phyloP scores from a whole-genome alignment of 805 yeast genomes.

The Brettanomyces nanus region DNA sequence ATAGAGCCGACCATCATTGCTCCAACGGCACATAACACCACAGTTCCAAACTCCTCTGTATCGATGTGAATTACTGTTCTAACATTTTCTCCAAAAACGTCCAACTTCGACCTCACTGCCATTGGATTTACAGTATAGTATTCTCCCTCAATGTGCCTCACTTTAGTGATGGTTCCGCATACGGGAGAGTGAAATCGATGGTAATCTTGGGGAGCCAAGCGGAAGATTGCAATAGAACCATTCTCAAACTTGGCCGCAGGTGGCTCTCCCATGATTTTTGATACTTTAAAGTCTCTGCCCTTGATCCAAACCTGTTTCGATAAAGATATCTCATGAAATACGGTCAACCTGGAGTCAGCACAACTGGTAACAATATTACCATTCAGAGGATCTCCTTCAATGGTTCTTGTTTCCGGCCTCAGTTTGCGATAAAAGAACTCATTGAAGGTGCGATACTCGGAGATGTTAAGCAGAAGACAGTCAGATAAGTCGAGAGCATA shows the following conservation, averaged over 20 bases:
- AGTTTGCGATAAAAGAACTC: constrained; percentile 82
- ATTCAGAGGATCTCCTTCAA: constrained; percentile 45
- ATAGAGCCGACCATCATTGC: constrained; percentile 99
- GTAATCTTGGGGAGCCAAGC: constrained; percentile 95
- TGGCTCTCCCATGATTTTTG: constrained; percentile 34
- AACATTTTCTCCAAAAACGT: constrained; percentile 89
- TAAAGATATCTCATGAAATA: constrained; percentile 45
- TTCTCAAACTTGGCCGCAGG: constrained; percentile 35
- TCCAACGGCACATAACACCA: constrained; percentile 77
- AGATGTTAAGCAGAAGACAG: constrained; percentile 42
- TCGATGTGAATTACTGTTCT: constrained; percentile 72
- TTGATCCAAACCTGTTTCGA: constrained; percentile 87
- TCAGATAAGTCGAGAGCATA: constrained; percentile 74
- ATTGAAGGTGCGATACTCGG: constrained; percentile 62
- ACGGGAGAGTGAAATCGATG: constrained; percentile 92
- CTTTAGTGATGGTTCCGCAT: constrained; percentile 59
- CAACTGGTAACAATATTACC: constrained; percentile 56
- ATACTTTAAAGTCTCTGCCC: constrained; percentile 65
- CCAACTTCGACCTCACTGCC: constrained; percentile 85
- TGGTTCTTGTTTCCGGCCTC: constrained; percentile 59
- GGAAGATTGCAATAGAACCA: constrained; percentile 68
- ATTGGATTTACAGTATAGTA: constrained; percentile 96
- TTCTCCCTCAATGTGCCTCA: constrained; percentile 72
- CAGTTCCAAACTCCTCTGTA: constrained; percentile 68
- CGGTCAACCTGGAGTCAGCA: constrained; percentile 82